Evolutionary conservation across 225 moss, liverwort and hornwort species (phyloP).

Genomic region (Sphagnum tenellum): DNA sequence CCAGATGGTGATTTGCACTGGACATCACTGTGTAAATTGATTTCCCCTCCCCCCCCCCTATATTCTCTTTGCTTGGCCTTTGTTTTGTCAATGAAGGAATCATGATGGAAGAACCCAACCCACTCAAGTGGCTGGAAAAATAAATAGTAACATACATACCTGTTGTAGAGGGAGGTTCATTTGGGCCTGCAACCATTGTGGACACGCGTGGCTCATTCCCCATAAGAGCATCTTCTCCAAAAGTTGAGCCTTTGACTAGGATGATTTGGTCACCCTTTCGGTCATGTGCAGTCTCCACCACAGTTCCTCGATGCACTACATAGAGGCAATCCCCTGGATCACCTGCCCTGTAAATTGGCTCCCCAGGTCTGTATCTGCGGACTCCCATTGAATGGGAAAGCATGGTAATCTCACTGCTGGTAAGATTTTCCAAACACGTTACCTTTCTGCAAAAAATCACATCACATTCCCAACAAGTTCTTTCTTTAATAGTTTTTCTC

Average conservation of each 20-base stretch:
- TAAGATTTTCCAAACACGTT: conserved; percentile 58
- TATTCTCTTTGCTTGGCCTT: too few species aligned
- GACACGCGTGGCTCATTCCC: conserved; percentile 36
- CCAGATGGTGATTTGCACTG: too few species aligned
- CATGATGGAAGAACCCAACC: too few species aligned
- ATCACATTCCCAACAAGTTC: too few species aligned
- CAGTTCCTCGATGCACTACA: conserved; percentile 63
- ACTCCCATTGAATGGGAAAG: conserved; percentile 73
- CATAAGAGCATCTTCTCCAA: conserved; percentile 79
- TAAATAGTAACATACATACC: too few species aligned
- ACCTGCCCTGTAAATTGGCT: conserved; percentile 57
- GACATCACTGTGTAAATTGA: too few species aligned
- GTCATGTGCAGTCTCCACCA: conserved; percentile 45
- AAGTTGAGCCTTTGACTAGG: conserved; percentile 52
- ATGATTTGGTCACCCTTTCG: conserved; percentile 62
- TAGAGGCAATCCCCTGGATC: conserved; percentile 82
- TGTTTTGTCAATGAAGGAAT: too few species aligned
- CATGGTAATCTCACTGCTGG: conserved; percentile 53
- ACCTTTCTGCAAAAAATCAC: conserved; percentile 46
- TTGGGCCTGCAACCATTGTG: conserved; percentile 53
- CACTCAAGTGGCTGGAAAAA: too few species aligned
- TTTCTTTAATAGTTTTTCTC: too few species aligned
- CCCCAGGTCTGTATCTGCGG: conserved; percentile 60
- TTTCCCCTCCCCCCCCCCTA: too few species aligned
- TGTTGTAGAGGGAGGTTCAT: conserved; percentile 21